phyloP scores from a whole-genome alignment of 345 rosid genomes.

The Ceriops zippeliana region DNA sequence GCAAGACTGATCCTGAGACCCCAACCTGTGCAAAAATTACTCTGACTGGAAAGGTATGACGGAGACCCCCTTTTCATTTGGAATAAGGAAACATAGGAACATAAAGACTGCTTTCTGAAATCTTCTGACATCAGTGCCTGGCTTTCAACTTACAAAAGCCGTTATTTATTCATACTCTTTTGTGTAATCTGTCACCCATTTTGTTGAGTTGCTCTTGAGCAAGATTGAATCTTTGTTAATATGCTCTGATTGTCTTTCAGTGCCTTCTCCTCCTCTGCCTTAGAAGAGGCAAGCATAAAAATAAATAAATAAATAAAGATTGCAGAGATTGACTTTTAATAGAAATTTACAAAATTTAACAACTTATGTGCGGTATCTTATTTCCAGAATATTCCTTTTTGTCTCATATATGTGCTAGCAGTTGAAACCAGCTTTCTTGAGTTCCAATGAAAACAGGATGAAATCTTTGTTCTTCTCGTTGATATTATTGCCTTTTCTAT shows the following conservation, averaged over 20 bases:
- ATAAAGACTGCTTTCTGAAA: background rate
- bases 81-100: background rate
- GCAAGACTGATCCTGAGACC: conserved; percentile 77
- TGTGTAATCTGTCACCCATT: too few species aligned
- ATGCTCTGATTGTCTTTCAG: too few species aligned
- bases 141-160: too few species aligned
- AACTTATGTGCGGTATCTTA: too few species aligned
- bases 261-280: background rate
- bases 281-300: too few species aligned
- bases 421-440: background rate
- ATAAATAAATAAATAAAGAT: too few species aligned
- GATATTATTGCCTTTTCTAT: background rate
- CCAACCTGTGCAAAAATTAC: conserved; percentile 90
- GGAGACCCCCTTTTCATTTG: background rate
- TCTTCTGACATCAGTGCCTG: too few species aligned
- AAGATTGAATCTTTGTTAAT: background rate
- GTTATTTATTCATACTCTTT: too few species aligned
- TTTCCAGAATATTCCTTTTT: too few species aligned
- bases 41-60: conserved; percentile 75
- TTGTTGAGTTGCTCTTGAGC: background rate
- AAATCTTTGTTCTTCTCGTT: background rate
- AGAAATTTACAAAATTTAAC: too few species aligned
- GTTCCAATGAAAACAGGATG: background rate
- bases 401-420: background rate
- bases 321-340: too few species aligned